These are phyloP conservation scores for Haplosporangium sp. DNA, from an alignment of 371 early-diverging fungal genomes.

Conservation along the genomic window DNA sequence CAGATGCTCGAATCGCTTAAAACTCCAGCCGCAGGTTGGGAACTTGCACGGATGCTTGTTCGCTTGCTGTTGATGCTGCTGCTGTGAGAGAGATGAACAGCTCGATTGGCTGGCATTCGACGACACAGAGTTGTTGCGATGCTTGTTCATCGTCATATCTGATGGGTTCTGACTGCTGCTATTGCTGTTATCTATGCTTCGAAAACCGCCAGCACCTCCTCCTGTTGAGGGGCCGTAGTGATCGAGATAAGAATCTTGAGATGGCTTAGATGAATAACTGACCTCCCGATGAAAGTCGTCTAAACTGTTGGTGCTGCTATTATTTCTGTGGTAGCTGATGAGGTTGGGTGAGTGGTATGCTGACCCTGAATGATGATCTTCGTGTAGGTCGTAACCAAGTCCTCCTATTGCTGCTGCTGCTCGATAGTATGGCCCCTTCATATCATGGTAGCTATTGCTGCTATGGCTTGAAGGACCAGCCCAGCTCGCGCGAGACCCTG, in stretches of 20 bases:
- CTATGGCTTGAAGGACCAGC: conserved; percentile 15
- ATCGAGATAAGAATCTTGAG: conserved; percentile 9
- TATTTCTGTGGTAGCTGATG: conserved; percentile 15
- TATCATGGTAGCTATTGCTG: conserved; percentile 1
- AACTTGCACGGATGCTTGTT: conserved; percentile 54
- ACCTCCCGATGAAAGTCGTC: conserved; percentile 19
- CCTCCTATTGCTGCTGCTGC: conserved; percentile 1
- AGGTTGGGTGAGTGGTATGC: conserved; percentile 23
- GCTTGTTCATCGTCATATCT: conserved; percentile 15
- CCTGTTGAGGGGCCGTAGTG: not conserved
- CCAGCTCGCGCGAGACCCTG: conserved; percentile 32
- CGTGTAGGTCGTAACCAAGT: conserved; percentile 8
- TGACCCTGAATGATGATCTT: conserved; percentile 31
- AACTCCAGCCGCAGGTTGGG: conserved; percentile 52
- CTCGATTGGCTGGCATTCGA: conserved; percentile 40
- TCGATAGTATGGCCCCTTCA: not conserved
- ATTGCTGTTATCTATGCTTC: not conserved
- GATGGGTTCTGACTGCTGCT: not conserved
- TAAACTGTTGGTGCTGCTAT: conserved; percentile 18
- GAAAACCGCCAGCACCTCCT: not conserved
- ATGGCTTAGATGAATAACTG: conserved; percentile 17
- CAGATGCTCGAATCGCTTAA: conserved; percentile 87
- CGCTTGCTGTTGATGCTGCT: conserved; percentile 1
- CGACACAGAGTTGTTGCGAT: conserved; percentile 44
- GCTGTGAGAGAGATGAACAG: conserved; percentile 18